Evolutionary conservation across 2,329 filamentous ascomycete species (phyloP).

Genomic region (Alternaria ventricosa): DNA sequence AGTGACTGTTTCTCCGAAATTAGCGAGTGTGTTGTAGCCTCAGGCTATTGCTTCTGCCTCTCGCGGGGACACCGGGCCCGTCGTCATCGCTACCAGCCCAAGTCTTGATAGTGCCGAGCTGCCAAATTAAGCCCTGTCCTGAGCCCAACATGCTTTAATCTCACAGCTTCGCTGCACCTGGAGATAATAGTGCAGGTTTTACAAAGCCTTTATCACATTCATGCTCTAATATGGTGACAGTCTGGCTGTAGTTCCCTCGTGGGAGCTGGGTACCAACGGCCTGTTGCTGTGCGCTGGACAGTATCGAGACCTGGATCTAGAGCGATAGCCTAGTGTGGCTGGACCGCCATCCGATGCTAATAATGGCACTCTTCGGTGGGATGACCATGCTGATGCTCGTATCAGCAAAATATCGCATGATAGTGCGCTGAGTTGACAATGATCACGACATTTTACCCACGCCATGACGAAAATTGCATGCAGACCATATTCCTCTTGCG

Average conservation of each 20-base stretch:
- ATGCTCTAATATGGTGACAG: neutral
- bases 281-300: neutral
- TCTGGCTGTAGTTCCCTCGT: neutral
- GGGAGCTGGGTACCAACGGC: neutral
- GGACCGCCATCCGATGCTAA: neutral
- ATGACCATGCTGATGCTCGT: neutral
- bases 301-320: neutral
- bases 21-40: neutral
- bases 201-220: neutral
- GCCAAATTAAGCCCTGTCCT: neutral
- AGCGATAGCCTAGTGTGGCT: neutral
- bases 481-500: neutral
- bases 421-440: neutral
- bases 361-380: neutral
- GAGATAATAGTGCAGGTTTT: neutral
- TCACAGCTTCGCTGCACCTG: neutral
- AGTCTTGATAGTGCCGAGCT: neutral
- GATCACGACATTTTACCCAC: neutral
- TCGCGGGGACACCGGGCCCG: neutral
- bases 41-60: neutral
- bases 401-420: neutral
- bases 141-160: neutral
- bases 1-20: neutral
- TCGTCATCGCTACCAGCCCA: neutral
- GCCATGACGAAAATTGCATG: neutral